A percentile compares a stretch with the other conserved stretches of the same genome.
Conservation (phyloP, 371 early-diverging fungal species). For the Mucor indicus region DNA sequence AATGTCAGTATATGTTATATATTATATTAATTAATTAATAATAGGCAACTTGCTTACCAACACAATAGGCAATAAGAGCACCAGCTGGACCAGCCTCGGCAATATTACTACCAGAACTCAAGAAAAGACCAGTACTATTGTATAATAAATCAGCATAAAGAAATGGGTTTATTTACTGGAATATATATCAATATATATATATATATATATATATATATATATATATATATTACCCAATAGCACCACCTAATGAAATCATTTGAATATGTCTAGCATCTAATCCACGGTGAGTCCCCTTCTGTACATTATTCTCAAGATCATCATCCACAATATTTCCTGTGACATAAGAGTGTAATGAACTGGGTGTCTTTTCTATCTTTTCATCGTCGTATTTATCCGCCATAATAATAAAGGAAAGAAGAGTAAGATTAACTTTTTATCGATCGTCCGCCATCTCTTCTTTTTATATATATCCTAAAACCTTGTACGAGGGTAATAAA, state of each 20-base stretch:
- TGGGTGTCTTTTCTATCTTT: too few species aligned
- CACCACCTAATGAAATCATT: constrained; percentile 80
- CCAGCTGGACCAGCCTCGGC: constrained; percentile 55
- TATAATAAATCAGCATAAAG: not conserved
- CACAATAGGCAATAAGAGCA: constrained; percentile 45
- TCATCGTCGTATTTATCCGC: too few species aligned
- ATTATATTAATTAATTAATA: not conserved
- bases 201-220: too few species aligned
- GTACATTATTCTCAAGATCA: constrained; percentile 21
- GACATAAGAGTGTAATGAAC: too few species aligned
- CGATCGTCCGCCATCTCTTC: too few species aligned
- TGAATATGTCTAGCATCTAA: constrained; percentile 69
- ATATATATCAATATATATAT: too few species aligned
- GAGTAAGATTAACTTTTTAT: too few species aligned
- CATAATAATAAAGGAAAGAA: too few species aligned
- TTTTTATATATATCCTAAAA: too few species aligned
- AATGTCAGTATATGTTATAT: not conserved
- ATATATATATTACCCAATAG: constrained; percentile 62
- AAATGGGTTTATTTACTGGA: not conserved
- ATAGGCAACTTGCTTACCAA: constrained; percentile 39
- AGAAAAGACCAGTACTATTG: constrained; percentile 74
- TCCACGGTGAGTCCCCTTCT: constrained; percentile 43
- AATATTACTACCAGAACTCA: constrained; percentile 73
- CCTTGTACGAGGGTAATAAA: too few species aligned
- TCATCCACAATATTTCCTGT: constrained; percentile 10